Evolutionary conservation across 2,329 filamentous ascomycete genomes (phyloP).

Genomic region (Tothia fuscella): DNA sequence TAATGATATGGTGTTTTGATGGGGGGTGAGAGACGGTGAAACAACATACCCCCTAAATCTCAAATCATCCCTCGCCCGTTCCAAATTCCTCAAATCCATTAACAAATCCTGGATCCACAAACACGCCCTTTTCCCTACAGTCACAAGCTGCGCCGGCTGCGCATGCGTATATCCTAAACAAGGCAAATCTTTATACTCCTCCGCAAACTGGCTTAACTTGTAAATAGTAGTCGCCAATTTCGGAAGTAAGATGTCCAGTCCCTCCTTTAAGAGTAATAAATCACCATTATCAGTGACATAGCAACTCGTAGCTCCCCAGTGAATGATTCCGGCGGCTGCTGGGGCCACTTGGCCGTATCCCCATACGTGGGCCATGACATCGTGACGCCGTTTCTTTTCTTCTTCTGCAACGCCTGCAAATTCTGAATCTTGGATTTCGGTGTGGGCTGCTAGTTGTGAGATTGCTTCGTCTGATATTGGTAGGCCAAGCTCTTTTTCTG

Average conservation of each 20-base stretch:
- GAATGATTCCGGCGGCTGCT: conserved; percentile 71
- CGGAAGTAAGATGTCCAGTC: conserved; percentile 60
- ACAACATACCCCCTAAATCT: conserved; percentile 71
- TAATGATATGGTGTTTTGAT: not conserved
- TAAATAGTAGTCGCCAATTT: conserved; percentile 70
- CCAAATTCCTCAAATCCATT: conserved; percentile 63
- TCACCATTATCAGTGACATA: conserved; percentile 66
- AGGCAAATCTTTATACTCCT: conserved; percentile 59
- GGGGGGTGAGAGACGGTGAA: conserved; percentile 20
- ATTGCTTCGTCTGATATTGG: conserved; percentile 54
- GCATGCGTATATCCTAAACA: conserved; percentile 68
- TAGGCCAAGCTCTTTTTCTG: conserved; percentile 69
- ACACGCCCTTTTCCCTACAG: conserved; percentile 54
- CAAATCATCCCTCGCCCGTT: conserved; percentile 55
- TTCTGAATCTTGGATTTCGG: conserved; percentile 35
- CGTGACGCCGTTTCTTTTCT: conserved; percentile 28
- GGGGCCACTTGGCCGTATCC: conserved; percentile 64
- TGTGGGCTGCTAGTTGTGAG: conserved; percentile 33
- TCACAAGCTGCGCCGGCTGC: conserved; percentile 45
- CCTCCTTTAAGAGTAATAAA: conserved; percentile 64
- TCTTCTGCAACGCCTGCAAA: conserved; percentile 36
- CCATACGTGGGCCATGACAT: conserved; percentile 45
- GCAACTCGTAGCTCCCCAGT: conserved; percentile 55
- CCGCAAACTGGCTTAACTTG: conserved; percentile 61
- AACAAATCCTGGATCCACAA: conserved; percentile 67